A percentile compares a stretch with the other conserved stretches of the same genome.
These are phyloP conservation scores for Cochlearia excelsa DNA, from an alignment of 345 rosid species.

Conservation along the genomic window DNA sequence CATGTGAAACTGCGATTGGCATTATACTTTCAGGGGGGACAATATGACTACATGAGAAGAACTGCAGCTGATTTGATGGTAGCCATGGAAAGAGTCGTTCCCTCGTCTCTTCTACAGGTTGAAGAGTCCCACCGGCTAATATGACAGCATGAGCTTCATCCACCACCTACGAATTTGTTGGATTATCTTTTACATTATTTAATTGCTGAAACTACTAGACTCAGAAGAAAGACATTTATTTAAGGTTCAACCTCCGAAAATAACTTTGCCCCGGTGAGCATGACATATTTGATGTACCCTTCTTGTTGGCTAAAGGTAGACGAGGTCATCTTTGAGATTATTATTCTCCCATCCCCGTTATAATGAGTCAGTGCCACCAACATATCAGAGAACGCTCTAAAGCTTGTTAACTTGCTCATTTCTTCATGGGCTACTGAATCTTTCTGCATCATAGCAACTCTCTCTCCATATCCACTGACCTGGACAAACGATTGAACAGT, in stretches of 20 bases:
- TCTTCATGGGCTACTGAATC: constrained; percentile 42
- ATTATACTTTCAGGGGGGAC: constrained; percentile 78
- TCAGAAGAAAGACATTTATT: constrained; percentile 12
- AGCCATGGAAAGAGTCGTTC: constrained; percentile 89
- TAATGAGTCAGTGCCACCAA: constrained; percentile 67
- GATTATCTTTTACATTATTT: constrained; percentile 18
- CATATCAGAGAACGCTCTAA: constrained; percentile 66
- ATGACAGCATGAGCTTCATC: constrained; percentile 78
- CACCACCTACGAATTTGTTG: constrained; percentile 52
- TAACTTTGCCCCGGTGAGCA: constrained; percentile 85
- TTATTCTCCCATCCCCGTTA: constrained; percentile 82
- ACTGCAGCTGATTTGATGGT: constrained; percentile 57
- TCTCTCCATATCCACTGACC: constrained; percentile 82
- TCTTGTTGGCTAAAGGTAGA: constrained; percentile 46
- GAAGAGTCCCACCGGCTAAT: constrained; percentile 93
- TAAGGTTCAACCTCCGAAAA: constrained; percentile 69
- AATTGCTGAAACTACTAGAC: constrained; percentile 6
- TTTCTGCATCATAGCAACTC: constrained; percentile 46
- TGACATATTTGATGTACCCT: constrained; percentile 75
- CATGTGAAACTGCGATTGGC: constrained; percentile 74
- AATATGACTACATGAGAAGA: constrained; percentile 88
- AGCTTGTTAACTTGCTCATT: constrained; percentile 62
- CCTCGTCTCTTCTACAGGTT: constrained; percentile 92
- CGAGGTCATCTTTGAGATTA: constrained; percentile 60
- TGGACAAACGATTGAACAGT: constrained; percentile 28